Percentiles rank a stretch among this genome's conserved stretches.
phyloP scores from a whole-genome alignment of 2,329 filamentous ascomycete species.

The Endoconidiophora polonica region DNA sequence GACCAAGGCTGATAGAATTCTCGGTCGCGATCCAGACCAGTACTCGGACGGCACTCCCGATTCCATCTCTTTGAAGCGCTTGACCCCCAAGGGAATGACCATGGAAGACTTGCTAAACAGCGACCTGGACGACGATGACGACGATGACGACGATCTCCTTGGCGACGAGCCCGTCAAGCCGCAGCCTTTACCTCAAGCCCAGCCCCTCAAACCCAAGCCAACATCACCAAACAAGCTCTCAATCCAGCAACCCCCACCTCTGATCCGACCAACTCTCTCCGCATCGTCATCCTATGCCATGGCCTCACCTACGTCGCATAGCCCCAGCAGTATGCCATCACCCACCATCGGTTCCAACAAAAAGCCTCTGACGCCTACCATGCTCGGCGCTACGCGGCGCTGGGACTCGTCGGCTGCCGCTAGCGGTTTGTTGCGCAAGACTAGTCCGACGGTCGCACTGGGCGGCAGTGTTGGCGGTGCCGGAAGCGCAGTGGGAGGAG shows the following conservation, averaged over 20 bases:
- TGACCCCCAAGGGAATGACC: slow-evolving; percentile 29
- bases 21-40: slow-evolving; percentile 39
- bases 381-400: slow-evolving; percentile 22
- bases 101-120: slow-evolving; percentile 26
- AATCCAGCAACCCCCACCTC: not conserved
- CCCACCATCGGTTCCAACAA: slow-evolving; percentile 18
- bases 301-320: not conserved
- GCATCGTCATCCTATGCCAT: not conserved
- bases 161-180: slow-evolving; percentile 16
- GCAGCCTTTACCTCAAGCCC: slow-evolving; percentile 1
- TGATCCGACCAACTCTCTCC: not conserved
- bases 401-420: slow-evolving; percentile 25
- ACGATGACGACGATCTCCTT: slow-evolving; percentile 21
- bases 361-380: slow-evolving; percentile 22
- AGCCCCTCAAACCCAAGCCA: slow-evolving; percentile 1
- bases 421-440: slow-evolving; percentile 27
- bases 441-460: slow-evolving; percentile 17
- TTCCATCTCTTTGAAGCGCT: slow-evolving; percentile 28
- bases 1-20: slow-evolving; percentile 41
- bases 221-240: not conserved
- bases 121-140: slow-evolving; percentile 19
- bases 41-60: slow-evolving; percentile 32
- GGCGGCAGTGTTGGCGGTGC: slow-evolving; percentile 4
- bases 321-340: not conserved
- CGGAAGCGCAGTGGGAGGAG: slow-evolving; percentile 15